Evolutionary conservation across 306 rosid genomes (phyloP).

Genomic region (Abrus pulchellus): DNA sequence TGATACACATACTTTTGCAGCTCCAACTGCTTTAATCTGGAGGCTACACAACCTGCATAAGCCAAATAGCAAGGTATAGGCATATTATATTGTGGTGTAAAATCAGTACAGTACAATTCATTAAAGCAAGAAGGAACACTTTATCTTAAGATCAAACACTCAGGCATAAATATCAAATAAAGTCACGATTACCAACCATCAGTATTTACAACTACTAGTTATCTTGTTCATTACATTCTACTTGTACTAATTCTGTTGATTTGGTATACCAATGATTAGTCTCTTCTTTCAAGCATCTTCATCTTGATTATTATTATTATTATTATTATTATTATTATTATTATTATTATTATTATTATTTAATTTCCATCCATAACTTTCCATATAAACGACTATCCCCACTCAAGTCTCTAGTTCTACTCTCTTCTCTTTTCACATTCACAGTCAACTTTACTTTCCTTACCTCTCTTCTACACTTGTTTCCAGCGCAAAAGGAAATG

Average conservation of each 20-base stretch:
- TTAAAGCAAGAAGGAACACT: not conserved
- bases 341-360: not conserved
- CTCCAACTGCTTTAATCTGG: constrained; percentile 68
- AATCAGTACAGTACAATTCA: not conserved
- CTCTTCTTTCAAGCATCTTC: constrained; percentile 9
- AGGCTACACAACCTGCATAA: constrained; percentile 69
- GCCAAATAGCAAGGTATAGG: constrained; percentile 41
- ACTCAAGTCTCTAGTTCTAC: constrained; percentile 10
- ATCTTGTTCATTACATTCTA: not conserved
- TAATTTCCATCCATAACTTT: constrained; percentile 22
- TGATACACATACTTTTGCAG: constrained; percentile 44
- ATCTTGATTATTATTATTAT: constrained; percentile 1
- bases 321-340: no score
- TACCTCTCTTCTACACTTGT: not conserved
- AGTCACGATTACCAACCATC: constrained; percentile 3
- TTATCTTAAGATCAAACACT: constrained; percentile 21
- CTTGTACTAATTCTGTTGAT: not conserved
- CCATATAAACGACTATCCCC: constrained; percentile 28
- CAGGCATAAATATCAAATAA: constrained; percentile 15
- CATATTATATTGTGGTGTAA: constrained; percentile 3
- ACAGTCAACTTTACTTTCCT: constrained; percentile 9
- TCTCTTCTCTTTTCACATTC: not conserved
- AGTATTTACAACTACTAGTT: constrained; percentile 8
- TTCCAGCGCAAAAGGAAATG: not conserved
- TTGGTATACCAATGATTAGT: constrained; percentile 10